These are phyloP conservation scores for Sphaerulina musiva DNA, from an alignment of 2,329 filamentous ascomycete species.

Conservation along the genomic window DNA sequence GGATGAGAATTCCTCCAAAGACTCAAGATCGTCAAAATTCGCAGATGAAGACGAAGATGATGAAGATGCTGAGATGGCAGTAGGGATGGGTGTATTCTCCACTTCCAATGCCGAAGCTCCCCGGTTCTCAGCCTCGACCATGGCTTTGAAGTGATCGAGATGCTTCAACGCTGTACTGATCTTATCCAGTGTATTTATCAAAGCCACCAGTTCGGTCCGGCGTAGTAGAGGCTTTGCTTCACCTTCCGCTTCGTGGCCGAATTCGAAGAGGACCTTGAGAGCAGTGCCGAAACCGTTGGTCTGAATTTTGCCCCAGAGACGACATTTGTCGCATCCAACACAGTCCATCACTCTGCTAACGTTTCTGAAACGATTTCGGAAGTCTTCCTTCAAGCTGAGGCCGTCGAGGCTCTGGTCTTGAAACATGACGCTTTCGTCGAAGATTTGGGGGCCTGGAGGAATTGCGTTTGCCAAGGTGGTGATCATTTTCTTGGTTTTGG, in stretches of 20 bases:
- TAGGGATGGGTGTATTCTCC: slow-evolving; percentile 14
- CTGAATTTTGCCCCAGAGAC: slow-evolving; percentile 95
- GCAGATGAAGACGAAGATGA: background rate
- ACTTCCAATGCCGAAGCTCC: slow-evolving; percentile 16
- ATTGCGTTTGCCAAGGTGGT: slow-evolving; percentile 66
- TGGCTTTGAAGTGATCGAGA: slow-evolving; percentile 62
- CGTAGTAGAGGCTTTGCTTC: slow-evolving; percentile 63
- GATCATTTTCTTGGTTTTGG: slow-evolving; percentile 72
- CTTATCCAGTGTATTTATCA: slow-evolving; percentile 89
- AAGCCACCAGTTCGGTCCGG: slow-evolving; percentile 84
- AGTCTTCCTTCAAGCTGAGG: slow-evolving; percentile 85
- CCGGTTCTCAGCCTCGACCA: slow-evolving; percentile 35
- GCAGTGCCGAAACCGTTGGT: slow-evolving; percentile 91
- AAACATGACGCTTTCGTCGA: slow-evolving; percentile 95
- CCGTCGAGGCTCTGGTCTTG: slow-evolving; percentile 48
- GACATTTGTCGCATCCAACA: slow-evolving; percentile 96
- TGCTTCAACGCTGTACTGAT: slow-evolving; percentile 74
- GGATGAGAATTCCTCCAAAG: slow-evolving; percentile 24
- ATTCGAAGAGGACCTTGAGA: slow-evolving; percentile 92
- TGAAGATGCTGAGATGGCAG: slow-evolving; percentile 9
- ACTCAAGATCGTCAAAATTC: slow-evolving; percentile 24
- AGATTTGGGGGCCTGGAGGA: slow-evolving; percentile 64
- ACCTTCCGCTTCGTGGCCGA: slow-evolving; percentile 58
- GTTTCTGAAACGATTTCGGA: slow-evolving; percentile 94
- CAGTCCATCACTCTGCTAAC: slow-evolving; percentile 97